Conservation (phyloP, 345 rosid genomes). For the Lumnitzera littorea region DNA sequence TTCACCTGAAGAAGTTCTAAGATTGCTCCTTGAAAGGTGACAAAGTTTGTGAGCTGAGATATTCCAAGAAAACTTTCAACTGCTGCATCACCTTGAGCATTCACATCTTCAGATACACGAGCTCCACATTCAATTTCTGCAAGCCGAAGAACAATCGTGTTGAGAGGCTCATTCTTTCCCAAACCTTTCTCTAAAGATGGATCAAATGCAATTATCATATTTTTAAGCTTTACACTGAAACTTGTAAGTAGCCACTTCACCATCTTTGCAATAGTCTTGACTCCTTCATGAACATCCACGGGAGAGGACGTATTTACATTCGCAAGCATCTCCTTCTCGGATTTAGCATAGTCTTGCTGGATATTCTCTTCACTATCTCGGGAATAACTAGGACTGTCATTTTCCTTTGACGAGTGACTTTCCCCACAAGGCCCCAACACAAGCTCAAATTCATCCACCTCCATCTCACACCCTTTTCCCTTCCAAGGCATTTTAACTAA, state of each 20-base stretch:
- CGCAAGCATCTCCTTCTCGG: constrained; percentile 28
- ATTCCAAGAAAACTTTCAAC: constrained; percentile 59
- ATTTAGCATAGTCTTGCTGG: constrained; percentile 24
- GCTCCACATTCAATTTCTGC: constrained; percentile 69
- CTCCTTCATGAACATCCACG: constrained; percentile 88
- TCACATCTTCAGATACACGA: constrained; percentile 50
- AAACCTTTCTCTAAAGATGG: constrained; percentile 33
- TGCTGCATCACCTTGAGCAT: constrained; percentile 20
- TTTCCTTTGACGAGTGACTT: constrained; percentile 18
- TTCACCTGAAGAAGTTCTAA: constrained; percentile 66
- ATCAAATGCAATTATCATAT: constrained; percentile 72
- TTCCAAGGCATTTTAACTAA: constrained; percentile 80
- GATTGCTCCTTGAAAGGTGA: constrained; percentile 69
- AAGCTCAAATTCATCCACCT: constrained; percentile 84
- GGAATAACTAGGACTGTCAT: constrained; percentile 22
- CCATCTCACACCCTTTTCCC: constrained; percentile 74
- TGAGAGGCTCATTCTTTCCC: constrained; percentile 20
- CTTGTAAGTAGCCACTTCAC: constrained; percentile 87
- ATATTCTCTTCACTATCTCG: constrained; percentile 20
- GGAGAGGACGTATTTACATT: constrained; percentile 28
- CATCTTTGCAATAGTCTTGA: constrained; percentile 90
- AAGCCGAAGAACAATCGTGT: constrained; percentile 62
- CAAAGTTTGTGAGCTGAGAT: constrained; percentile 58
- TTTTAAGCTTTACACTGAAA: constrained; percentile 65
- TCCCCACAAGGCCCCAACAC: constrained; percentile 51